Percentiles rank a stretch among this genome's conserved stretches.
Conservation (phyloP, 495 filamentous ascomycete species). For the Clavariopsis aquatica region DNA sequence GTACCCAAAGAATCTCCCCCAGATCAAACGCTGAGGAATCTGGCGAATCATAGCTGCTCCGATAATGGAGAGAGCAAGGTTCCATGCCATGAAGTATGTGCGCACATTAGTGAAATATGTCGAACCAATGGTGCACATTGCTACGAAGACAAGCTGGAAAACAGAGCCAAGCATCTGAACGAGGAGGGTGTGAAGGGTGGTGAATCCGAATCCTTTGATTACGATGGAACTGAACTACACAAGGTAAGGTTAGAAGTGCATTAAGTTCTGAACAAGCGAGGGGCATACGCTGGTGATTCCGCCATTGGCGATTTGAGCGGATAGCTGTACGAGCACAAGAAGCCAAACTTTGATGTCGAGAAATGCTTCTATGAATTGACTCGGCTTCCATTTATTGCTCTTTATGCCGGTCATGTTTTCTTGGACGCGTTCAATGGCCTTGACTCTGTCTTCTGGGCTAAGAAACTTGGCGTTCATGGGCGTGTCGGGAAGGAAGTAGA, state of each 20-base stretch:
- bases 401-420: conserved; percentile 69
- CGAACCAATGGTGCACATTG: not conserved
- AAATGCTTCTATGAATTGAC: conserved; percentile 51
- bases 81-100: conserved; percentile 4
- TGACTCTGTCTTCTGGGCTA: conserved; percentile 50
- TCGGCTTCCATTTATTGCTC: conserved; percentile 67
- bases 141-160: conserved; percentile 4
- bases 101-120: not conserved
- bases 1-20: not conserved
- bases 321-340: not conserved
- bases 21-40: not conserved
- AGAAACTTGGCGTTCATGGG: conserved; percentile 50
- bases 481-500: conserved; percentile 54
- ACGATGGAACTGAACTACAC: conserved; percentile 1
- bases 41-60: not conserved
- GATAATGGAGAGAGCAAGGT: not conserved
- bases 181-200: not conserved
- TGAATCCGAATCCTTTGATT: conserved; percentile 18
- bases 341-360: conserved; percentile 5
- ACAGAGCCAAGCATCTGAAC: conserved; percentile 4
- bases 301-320: conserved; percentile 1
- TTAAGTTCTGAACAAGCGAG: not conserved
- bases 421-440: conserved; percentile 62
- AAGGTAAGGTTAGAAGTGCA: not conserved
- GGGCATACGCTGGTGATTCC: not conserved